These are phyloP conservation scores for Ambispora gerdemannii DNA, from an alignment of 192 early-diverging fungal genomes.

Conservation along the genomic window DNA sequence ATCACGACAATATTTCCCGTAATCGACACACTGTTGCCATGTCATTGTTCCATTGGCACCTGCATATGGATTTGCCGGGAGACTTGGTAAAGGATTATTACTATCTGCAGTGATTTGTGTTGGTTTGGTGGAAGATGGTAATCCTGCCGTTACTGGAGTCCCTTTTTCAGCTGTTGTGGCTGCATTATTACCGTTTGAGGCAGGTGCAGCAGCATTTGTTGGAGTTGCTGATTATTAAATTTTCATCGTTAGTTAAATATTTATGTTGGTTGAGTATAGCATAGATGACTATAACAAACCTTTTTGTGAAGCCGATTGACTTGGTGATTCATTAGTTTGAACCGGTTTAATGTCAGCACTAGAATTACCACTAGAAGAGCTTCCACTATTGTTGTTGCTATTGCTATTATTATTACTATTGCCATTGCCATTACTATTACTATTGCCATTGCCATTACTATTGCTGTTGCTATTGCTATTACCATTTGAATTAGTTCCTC, in stretches of 20 bases:
- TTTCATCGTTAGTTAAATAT: background rate
- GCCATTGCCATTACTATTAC: background rate
- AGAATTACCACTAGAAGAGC: background rate
- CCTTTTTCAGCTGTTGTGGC: background rate
- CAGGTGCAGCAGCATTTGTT: background rate
- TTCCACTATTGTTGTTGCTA: background rate
- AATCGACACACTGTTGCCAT: background rate
- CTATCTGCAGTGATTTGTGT: background rate
- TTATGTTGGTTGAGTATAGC: background rate
- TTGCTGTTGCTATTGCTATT: background rate
- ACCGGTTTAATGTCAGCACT: background rate
- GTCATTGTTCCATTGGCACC: constrained; percentile 13
- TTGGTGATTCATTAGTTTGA: background rate
- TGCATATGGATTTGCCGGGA: background rate
- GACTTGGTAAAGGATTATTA: background rate
- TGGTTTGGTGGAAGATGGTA: background rate
- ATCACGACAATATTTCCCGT: constrained; percentile 8
- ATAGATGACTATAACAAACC: background rate
- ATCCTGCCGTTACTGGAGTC: background rate
- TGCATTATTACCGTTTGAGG: too few relatives aligned
- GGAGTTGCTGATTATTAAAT: background rate
- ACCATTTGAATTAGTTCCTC: background rate
- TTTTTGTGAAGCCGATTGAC: background rate
- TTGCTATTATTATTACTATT: background rate
- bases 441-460: background rate